These are phyloP conservation scores for Chalciporus piperatus DNA, from an alignment of 768 basidiomycete genomes.

Conservation along the genomic window DNA sequence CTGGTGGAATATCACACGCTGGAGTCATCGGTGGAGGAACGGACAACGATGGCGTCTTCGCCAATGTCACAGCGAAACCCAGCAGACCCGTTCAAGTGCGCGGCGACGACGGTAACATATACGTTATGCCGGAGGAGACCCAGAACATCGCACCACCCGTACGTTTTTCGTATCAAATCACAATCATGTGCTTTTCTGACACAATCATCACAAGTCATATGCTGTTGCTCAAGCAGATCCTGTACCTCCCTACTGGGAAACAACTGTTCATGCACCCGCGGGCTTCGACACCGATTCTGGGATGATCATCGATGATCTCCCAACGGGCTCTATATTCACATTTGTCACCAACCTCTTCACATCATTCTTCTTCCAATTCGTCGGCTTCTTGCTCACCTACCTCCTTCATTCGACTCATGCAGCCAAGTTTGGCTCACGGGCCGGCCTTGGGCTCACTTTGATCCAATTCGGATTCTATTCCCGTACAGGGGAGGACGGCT, in stretches of 20 bases:
- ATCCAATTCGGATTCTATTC: constrained; percentile 90
- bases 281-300: constrained; percentile 47
- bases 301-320: constrained; percentile 91
- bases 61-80: constrained; percentile 92
- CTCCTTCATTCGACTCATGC: constrained; percentile 91
- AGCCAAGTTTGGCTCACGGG: constrained; percentile 89
- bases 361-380: constrained; percentile 96
- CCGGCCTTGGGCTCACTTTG: constrained; percentile 91
- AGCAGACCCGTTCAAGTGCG: constrained; percentile 40
- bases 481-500: constrained; percentile 36
- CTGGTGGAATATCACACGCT: constrained; percentile 31
- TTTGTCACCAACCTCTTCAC: constrained; percentile 79
- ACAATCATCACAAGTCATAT: constrained; percentile 58
- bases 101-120: constrained; percentile 53
- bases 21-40: constrained; percentile 58
- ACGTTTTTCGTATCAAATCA: constrained; percentile 32
- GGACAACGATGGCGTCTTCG: constrained; percentile 93
- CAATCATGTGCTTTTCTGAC: background rate
- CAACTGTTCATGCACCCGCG: constrained; percentile 80
- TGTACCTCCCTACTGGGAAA: constrained; percentile 96
- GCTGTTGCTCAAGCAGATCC: constrained; percentile 84
- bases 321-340: constrained; percentile 71
- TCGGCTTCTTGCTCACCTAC: constrained; percentile 90
- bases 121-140: constrained; percentile 73
- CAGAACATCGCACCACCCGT: constrained; percentile 88